Evolutionary conservation across 805 yeast genomes (phyloP).

Genomic region (Debaryomyces hansenii): DNA sequence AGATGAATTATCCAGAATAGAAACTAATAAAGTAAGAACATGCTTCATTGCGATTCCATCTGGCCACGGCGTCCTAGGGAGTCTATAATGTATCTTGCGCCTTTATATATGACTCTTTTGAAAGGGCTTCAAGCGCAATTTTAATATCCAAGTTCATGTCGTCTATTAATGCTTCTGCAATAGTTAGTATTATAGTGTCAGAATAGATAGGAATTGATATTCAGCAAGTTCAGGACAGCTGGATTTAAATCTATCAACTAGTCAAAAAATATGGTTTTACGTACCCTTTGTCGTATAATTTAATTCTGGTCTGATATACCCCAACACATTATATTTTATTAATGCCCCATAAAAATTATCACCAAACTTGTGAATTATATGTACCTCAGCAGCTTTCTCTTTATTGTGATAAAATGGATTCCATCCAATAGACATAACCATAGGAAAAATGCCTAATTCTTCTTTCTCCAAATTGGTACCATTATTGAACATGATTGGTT

Average conservation of each 20-base stretch:
- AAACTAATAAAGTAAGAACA: too few relatives aligned
- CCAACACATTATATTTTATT: slow-evolving; percentile 69
- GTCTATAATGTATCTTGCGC: background rate
- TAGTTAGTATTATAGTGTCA: slow-evolving; percentile 17
- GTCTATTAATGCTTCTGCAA: slow-evolving; percentile 70
- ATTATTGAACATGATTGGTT: slow-evolving; percentile 49
- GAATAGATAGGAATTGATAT: background rate
- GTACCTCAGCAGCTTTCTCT: slow-evolving; percentile 82
- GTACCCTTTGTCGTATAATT: slow-evolving; percentile 68
- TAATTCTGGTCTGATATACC: slow-evolving; percentile 89
- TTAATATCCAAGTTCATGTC: slow-evolving; percentile 82
- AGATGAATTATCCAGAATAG: too few relatives aligned
- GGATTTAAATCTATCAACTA: too few relatives aligned
- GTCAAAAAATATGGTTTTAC: slow-evolving; percentile 8
- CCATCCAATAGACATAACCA: slow-evolving; percentile 96
- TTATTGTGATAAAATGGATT: slow-evolving; percentile 87
- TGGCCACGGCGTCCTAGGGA: too few relatives aligned
- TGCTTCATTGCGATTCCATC: too few relatives aligned
- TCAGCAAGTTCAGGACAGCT: too few relatives aligned
- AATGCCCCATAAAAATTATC: slow-evolving; percentile 79
- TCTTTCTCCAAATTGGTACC: slow-evolving; percentile 52
- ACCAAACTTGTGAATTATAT: slow-evolving; percentile 72
- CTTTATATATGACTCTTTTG: slow-evolving; percentile 13
- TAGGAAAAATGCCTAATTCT: slow-evolving; percentile 59
- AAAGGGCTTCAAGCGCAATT: slow-evolving; percentile 56